These are phyloP conservation scores for Aspergillus quadrilineatus DNA, from an alignment of 2,329 filamentous ascomycete genomes.

Conservation along the genomic window DNA sequence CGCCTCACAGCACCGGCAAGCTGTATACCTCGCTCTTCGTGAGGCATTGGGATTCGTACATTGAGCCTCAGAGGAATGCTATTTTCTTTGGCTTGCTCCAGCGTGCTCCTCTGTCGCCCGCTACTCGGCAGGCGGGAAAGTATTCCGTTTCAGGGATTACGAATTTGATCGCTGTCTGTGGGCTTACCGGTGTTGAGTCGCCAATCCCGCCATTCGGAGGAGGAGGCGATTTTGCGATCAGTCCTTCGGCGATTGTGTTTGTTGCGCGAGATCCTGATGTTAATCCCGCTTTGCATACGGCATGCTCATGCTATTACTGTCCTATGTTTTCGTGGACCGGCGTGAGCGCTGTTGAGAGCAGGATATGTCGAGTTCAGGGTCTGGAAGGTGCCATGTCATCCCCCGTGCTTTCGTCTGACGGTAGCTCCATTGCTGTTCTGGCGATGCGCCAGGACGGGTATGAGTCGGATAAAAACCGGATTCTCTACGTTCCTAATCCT, in stretches of 20 bases:
- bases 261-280: constrained; percentile 48
- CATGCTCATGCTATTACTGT: constrained; percentile 47
- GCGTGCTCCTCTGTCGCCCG: constrained; percentile 38
- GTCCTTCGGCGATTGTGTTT: constrained; percentile 46
- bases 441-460: constrained; percentile 48
- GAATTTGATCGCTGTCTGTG: constrained; percentile 44
- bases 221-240: constrained; percentile 48
- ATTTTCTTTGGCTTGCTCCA: constrained; percentile 52
- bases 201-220: constrained; percentile 52
- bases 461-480: constrained; percentile 49
- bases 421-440: constrained; percentile 44
- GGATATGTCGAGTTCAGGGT: constrained; percentile 32
- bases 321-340: constrained; percentile 45
- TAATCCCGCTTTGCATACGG: constrained; percentile 48
- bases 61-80: constrained; percentile 50
- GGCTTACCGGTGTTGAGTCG: constrained; percentile 43
- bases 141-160: constrained; percentile 44
- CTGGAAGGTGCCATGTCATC: constrained; percentile 47
- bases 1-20: constrained; percentile 46
- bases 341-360: constrained; percentile 30
- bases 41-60: constrained; percentile 54
- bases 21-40: constrained; percentile 54
- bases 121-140: constrained; percentile 38
- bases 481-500: constrained; percentile 44
- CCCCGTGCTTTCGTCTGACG: constrained; percentile 47